These are phyloP conservation scores for Furcasterigmium sp. DNA, from an alignment of 2,329 filamentous ascomycete genomes.

Conservation along the genomic window DNA sequence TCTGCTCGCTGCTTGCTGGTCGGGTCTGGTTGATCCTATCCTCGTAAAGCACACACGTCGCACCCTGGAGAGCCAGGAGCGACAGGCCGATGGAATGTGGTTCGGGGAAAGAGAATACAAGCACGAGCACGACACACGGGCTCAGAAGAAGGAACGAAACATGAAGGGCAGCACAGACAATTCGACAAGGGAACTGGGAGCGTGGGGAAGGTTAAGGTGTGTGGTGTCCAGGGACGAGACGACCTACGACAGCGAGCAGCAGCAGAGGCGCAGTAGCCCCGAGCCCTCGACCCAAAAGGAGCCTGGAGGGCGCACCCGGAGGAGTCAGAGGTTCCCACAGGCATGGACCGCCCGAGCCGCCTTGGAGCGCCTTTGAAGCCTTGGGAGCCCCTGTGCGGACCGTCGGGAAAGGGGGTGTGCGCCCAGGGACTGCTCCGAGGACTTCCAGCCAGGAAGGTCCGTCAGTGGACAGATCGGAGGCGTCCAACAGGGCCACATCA, in stretches of 20 bases:
- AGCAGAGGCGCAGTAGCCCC: no score
- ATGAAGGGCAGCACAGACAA: slow-evolving; percentile 14
- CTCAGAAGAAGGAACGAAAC: slow-evolving; percentile 19
- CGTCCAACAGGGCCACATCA: no score
- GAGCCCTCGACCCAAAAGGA: no score
- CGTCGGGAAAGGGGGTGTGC: neutral
- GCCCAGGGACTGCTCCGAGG: no score
- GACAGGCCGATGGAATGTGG: slow-evolving; percentile 27
- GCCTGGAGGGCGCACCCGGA: no score
- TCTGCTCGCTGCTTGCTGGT: neutral
- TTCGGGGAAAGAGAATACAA: slow-evolving; percentile 13
- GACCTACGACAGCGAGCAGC: neutral
- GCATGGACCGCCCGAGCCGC: neutral
- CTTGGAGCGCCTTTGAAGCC: neutral
- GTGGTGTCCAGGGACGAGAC: no score
- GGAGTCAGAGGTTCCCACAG: no score
- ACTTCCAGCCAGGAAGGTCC: neutral
- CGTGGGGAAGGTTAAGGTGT: slow-evolving; percentile 7
- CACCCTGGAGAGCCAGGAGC: slow-evolving; percentile 42
- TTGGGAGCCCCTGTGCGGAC: neutral
- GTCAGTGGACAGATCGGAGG: no score
- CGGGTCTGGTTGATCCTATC: neutral
- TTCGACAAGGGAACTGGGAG: slow-evolving; percentile 1
- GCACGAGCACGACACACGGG: slow-evolving; percentile 18
- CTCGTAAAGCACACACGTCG: slow-evolving; percentile 27